phyloP scores from a whole-genome alignment of 352 stramenopile species.

The Aphanomyces astaci region DNA sequence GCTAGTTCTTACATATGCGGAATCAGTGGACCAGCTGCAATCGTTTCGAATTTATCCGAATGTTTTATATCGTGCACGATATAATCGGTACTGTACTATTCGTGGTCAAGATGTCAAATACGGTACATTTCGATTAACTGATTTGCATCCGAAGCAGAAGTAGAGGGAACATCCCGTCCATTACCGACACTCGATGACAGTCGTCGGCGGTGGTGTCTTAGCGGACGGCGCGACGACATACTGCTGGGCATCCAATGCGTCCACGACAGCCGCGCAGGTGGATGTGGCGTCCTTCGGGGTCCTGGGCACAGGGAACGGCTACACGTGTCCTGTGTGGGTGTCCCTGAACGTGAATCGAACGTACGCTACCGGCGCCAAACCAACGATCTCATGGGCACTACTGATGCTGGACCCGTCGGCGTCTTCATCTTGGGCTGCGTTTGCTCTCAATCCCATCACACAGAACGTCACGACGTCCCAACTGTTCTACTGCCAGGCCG shows the following conservation, averaged over 20 bases:
- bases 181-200: not conserved
- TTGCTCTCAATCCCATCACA: not conserved
- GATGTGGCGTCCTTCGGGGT: not conserved
- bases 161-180: not conserved
- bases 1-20: not conserved
- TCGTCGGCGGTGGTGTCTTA: not conserved
- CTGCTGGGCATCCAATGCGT: constrained; percentile 1
- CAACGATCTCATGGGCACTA: not conserved
- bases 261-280: not conserved
- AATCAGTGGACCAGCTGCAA: not conserved
- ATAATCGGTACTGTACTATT: too few relatives aligned
- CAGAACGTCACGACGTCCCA: constrained; percentile 11
- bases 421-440: not conserved
- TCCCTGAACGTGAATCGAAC: not conserved
- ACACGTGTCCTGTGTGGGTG: not conserved
- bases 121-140: too few relatives aligned
- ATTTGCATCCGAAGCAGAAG: too few relatives aligned
- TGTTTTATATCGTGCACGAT: too few relatives aligned
- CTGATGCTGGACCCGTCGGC: not conserved
- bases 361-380: not conserved
- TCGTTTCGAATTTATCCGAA: too few relatives aligned
- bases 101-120: constrained; percentile 3
- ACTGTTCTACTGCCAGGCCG: not conserved
- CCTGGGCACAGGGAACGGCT: not conserved
- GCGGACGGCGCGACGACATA: not conserved